A percentile compares a stretch with the other conserved stretches of the same genome.
Conservation (phyloP, 2,329 filamentous ascomycete genomes). For the Dactylellina sp. region DNA sequence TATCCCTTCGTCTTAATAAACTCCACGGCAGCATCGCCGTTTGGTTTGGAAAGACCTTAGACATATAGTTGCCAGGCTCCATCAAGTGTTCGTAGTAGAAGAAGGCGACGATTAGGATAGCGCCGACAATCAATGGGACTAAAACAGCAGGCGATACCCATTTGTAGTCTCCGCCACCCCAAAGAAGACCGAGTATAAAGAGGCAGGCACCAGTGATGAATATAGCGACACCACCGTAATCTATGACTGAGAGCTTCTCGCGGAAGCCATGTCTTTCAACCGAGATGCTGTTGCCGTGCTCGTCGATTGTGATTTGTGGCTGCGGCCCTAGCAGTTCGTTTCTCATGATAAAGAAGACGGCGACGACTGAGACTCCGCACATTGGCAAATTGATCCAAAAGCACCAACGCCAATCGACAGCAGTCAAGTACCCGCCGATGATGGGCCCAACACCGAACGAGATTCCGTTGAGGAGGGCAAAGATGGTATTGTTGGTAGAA, state of each 20-base stretch:
- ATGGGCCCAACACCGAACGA: constrained; percentile 73
- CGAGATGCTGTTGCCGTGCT: constrained; percentile 63
- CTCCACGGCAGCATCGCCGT: constrained; percentile 73
- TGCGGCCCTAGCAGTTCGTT: constrained; percentile 71
- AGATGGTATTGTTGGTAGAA: constrained; percentile 72
- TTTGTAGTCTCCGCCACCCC: constrained; percentile 69
- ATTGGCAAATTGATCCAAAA: constrained; percentile 75
- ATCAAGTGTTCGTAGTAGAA: constrained; percentile 70
- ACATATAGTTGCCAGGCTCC: constrained; percentile 65
- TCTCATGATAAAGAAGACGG: constrained; percentile 71
- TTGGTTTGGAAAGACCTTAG: constrained; percentile 59
- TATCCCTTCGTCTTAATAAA: constrained; percentile 71
- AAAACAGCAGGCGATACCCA: constrained; percentile 69
- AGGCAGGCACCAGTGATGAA: constrained; percentile 71
- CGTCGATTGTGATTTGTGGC: constrained; percentile 66
- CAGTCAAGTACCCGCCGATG: constrained; percentile 68
- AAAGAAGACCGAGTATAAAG: constrained; percentile 70
- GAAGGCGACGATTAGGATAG: constrained; percentile 65
- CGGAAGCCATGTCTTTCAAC: constrained; percentile 62
- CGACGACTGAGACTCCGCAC: constrained; percentile 67
- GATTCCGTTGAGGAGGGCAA: constrained; percentile 71
- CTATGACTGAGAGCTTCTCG: constrained; percentile 69
- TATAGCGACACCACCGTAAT: constrained; percentile 70
- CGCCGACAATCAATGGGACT: constrained; percentile 67
- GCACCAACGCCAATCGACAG: constrained; percentile 73